Evolutionary conservation across 768 basidiomycete species (phyloP).

Genomic region (Auricularia heimuer): DNA sequence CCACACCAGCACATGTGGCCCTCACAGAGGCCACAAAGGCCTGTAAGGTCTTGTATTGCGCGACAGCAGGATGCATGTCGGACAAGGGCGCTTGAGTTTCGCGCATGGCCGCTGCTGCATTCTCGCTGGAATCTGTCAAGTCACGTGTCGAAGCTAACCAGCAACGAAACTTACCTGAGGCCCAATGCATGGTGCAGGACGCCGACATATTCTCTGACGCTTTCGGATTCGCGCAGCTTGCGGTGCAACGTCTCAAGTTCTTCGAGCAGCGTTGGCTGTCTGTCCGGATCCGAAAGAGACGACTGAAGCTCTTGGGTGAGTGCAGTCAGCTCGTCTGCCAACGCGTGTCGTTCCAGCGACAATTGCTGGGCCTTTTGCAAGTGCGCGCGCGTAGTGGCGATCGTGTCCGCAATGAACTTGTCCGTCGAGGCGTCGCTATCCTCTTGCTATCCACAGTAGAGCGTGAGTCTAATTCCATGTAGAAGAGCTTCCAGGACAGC

Average conservation of each 20-base stretch:
- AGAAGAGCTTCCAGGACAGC: constrained; percentile 12
- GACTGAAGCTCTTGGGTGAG: constrained; percentile 59
- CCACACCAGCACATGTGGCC: constrained; percentile 33
- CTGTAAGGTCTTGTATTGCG: constrained; percentile 52
- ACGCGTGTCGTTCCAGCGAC: constrained; percentile 62
- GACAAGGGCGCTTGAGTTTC: constrained; percentile 34
- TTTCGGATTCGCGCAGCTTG: constrained; percentile 65
- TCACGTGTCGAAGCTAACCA: not conserved
- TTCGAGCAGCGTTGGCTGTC: constrained; percentile 61
- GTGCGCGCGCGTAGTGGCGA: constrained; percentile 35
- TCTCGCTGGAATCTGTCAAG: not conserved
- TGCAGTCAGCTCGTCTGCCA: constrained; percentile 67
- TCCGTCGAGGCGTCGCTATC: constrained; percentile 40
- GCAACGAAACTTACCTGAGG: constrained; percentile 46
- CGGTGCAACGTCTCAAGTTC: constrained; percentile 74
- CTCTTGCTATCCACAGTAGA: constrained; percentile 47
- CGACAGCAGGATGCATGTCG: constrained; percentile 28
- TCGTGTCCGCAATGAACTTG: constrained; percentile 38
- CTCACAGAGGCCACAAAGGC: constrained; percentile 45
- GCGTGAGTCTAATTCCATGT: constrained; percentile 17
- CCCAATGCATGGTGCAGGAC: constrained; percentile 60
- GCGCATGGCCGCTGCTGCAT: constrained; percentile 18
- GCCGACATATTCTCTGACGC: constrained; percentile 65
- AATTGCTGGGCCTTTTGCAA: constrained; percentile 62
- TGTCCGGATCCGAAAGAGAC: constrained; percentile 36